Percentiles rank a stretch among this genome's conserved stretches.
Conservation (phyloP, 129 eudicot species). For the Lonicera japonica region DNA sequence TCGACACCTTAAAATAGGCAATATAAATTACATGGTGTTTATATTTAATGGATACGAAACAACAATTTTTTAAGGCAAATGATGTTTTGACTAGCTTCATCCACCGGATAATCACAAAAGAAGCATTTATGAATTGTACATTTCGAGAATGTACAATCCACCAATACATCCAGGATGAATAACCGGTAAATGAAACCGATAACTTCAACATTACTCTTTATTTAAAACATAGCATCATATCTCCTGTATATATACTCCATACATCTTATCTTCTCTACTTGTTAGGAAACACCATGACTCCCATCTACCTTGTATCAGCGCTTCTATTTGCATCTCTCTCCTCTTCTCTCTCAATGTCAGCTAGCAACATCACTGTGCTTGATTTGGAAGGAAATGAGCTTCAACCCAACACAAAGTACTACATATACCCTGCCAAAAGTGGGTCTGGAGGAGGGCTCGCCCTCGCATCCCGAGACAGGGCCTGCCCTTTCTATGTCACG, state of each 20-base stretch:
- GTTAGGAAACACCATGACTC: constrained; percentile 10
- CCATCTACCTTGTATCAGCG: constrained; percentile 8
- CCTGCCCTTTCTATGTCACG: constrained; percentile 58
- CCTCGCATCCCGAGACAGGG: constrained; percentile 37
- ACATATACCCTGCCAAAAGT: constrained; percentile 26
- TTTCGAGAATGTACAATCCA: too few species aligned
- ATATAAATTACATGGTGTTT: too few species aligned
- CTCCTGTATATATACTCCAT: neutral
- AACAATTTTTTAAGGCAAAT: too few species aligned
- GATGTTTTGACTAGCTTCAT: too few species aligned
- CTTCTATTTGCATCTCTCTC: constrained; percentile 22
- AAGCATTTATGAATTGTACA: too few species aligned
- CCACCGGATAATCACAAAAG: too few species aligned
- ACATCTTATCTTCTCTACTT: neutral
- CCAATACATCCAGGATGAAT: too few species aligned
- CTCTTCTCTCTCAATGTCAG: constrained; percentile 11
- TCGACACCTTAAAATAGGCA: too few species aligned
- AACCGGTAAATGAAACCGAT: too few species aligned
- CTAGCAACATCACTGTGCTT: constrained; percentile 17
- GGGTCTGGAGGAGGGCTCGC: constrained; percentile 54
- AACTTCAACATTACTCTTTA: too few species aligned
- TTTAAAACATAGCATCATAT: too few species aligned
- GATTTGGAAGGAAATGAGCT: constrained; percentile 50
- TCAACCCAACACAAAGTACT: constrained; percentile 36
- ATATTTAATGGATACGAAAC: too few species aligned